Evolutionary conservation across 2,329 filamentous ascomycete genomes (phyloP).

Genomic region (Leptographium procerum): DNA sequence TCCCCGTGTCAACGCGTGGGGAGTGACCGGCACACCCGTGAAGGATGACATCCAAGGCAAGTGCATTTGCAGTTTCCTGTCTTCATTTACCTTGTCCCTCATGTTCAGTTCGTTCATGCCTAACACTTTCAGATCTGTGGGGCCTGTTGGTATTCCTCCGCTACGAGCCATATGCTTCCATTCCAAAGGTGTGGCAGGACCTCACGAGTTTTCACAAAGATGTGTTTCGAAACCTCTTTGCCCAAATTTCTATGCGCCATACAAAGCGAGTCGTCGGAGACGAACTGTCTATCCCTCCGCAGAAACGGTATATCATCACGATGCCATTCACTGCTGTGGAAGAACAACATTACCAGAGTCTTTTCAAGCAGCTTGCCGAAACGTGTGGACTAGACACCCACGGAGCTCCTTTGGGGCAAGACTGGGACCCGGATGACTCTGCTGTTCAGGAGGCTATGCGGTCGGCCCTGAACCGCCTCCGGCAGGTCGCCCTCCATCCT

Average conservation of each 20-base stretch:
- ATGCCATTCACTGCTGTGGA: slow-evolving; percentile 86
- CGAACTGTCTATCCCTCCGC: slow-evolving; percentile 68
- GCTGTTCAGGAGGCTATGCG: slow-evolving; percentile 60
- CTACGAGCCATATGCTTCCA: slow-evolving; percentile 63
- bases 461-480: slow-evolving; percentile 54
- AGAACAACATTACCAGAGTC: slow-evolving; percentile 71
- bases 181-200: slow-evolving; percentile 53
- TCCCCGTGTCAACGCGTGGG: slow-evolving; percentile 81
- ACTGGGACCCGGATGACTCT: slow-evolving; percentile 54
- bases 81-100: not conserved
- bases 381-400: slow-evolving; percentile 53
- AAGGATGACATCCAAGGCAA: slow-evolving; percentile 42
- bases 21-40: slow-evolving; percentile 81
- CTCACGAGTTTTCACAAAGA: slow-evolving; percentile 50
- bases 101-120: no score
- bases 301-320: slow-evolving; percentile 78
- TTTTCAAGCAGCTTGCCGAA: slow-evolving; percentile 66
- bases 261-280: slow-evolving; percentile 71
- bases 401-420: slow-evolving; percentile 48
- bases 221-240: slow-evolving; percentile 59
- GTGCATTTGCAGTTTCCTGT: not conserved
- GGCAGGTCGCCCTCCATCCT: slow-evolving; percentile 50
- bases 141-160: slow-evolving; percentile 73
- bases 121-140: slow-evolving; percentile 47
- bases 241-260: slow-evolving; percentile 65